These are phyloP conservation scores for Trichoderma citrinoviride DNA, from an alignment of 2,329 filamentous ascomycete species.

Conservation along the genomic window DNA sequence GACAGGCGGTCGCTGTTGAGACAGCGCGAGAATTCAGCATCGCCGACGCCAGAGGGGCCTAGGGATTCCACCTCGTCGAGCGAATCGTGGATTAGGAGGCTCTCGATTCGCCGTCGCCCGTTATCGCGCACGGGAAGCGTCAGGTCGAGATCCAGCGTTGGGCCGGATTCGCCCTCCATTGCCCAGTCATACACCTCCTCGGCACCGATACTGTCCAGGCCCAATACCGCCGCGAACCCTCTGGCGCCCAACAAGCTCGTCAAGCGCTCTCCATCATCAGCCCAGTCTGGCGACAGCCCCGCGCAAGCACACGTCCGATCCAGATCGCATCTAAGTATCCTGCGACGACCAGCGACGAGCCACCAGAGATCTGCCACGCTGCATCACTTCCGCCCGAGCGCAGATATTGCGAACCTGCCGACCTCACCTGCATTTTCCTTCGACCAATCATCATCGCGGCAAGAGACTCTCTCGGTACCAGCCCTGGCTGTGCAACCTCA, in stretches of 20 bases:
- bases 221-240: conserved; percentile 39
- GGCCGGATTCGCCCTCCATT: conserved; percentile 63
- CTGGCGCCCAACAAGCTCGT: conserved; percentile 72
- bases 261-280: conserved; percentile 66
- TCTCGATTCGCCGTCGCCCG: conserved; percentile 67
- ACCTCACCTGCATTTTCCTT: conserved; percentile 35
- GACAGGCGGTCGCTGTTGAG: conserved; percentile 46
- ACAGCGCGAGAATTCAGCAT: conserved; percentile 38
- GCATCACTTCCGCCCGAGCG: conserved; percentile 48
- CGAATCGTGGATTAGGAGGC: conserved; percentile 69
- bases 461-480: conserved; percentile 28
- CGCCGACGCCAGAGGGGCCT: conserved; percentile 43
- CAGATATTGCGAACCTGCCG: conserved; percentile 27
- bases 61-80: conserved; percentile 60
- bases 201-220: conserved; percentile 57
- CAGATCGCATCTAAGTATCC: conserved; percentile 60
- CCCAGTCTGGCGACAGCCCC: conserved; percentile 44
- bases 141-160: conserved; percentile 63
- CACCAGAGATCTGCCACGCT: conserved; percentile 73
- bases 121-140: conserved; percentile 62
- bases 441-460: conserved; percentile 35
- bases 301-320: conserved; percentile 48
- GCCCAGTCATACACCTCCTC: conserved; percentile 65
- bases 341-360: conserved; percentile 74
- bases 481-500: conserved; percentile 24